These are phyloP conservation scores for Blumeria graminis DNA, from an alignment of 2,329 filamentous ascomycete species.

Conservation along the genomic window DNA sequence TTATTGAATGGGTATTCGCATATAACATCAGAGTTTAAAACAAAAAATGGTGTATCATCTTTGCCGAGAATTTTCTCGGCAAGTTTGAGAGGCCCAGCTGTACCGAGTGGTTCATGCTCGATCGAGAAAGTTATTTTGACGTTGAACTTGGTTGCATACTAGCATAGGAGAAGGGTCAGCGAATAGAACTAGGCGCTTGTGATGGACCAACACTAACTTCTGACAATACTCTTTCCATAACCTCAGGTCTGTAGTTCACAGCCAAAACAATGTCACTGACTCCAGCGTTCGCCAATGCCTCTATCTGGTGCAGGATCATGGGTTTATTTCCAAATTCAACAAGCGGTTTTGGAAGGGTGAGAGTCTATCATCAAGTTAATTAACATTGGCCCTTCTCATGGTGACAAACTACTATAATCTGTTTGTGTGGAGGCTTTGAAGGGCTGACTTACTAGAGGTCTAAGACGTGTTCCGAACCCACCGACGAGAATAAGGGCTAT, in stretches of 20 bases:
- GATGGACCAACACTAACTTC: constrained; percentile 34
- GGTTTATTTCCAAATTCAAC: constrained; percentile 98
- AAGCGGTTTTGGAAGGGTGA: constrained; percentile 89
- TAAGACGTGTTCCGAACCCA: constrained; percentile 93
- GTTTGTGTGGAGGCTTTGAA: constrained; percentile 8
- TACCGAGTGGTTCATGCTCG: constrained; percentile 85
- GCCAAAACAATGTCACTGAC: constrained; percentile 95
- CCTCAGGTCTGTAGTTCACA: constrained; percentile 94
- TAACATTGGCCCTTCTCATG: constrained; percentile 1
- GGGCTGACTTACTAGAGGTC: constrained; percentile 52
- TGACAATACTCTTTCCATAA: constrained; percentile 84
- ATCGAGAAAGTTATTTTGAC: constrained; percentile 95
- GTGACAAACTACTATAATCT: not conserved
- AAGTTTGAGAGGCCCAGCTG: constrained; percentile 83
- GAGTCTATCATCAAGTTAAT: constrained; percentile 33
- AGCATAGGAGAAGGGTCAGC: constrained; percentile 5
- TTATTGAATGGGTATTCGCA: constrained; percentile 93
- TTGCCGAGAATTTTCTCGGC: constrained; percentile 81
- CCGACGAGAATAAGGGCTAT: constrained; percentile 94
- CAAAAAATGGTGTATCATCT: constrained; percentile 88
- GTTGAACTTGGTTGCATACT: constrained; percentile 81
- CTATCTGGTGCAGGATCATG: constrained; percentile 97
- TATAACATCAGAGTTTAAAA: constrained; percentile 94
- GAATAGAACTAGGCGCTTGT: not conserved
- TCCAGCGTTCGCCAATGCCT: constrained; percentile 75